Evolutionary conservation across 768 basidiomycete genomes (phyloP).

Genomic region (Dentipellis sp.): DNA sequence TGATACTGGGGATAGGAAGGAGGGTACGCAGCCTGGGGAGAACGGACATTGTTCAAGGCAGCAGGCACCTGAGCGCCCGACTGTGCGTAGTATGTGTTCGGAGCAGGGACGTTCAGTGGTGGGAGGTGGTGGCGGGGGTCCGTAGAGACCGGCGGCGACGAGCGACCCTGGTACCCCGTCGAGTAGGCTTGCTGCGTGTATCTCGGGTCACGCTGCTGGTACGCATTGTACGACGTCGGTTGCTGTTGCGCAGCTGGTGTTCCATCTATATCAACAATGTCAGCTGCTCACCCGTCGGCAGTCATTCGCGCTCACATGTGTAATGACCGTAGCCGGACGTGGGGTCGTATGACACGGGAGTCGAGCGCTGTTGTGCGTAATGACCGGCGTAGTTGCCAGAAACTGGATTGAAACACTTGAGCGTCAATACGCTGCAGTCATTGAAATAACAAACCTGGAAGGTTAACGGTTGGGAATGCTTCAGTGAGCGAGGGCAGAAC

Average conservation of each 20-base stretch:
- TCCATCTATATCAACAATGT: background rate
- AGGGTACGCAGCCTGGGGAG: conserved; percentile 8
- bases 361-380: conserved; percentile 8
- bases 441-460: conserved; percentile 13
- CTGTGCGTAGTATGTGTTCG: background rate
- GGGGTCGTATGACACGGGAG: conserved; percentile 3
- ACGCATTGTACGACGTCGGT: background rate
- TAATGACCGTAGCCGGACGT: conserved; percentile 5
- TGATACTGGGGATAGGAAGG: conserved; percentile 2
- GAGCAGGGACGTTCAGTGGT: conserved; percentile 5
- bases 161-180: conserved; percentile 1
- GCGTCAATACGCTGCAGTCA: conserved; percentile 6
- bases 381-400: conserved; percentile 2
- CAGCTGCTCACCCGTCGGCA: too few species aligned
- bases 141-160: conserved; percentile 3
- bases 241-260: conserved; percentile 3
- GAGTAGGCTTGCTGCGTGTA: background rate
- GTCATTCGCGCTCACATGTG: background rate
- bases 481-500: conserved; percentile 13
- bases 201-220: conserved; percentile 4
- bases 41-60: conserved; percentile 6
- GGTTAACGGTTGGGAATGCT: conserved; percentile 11
- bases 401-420: conserved; percentile 10
- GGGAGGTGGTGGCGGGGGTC: conserved; percentile 1
- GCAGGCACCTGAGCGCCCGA: conserved; percentile 1